Base-by-base conservation (phyloP, 345 rosid genomes). In the Ceriops decandra region DNA sequence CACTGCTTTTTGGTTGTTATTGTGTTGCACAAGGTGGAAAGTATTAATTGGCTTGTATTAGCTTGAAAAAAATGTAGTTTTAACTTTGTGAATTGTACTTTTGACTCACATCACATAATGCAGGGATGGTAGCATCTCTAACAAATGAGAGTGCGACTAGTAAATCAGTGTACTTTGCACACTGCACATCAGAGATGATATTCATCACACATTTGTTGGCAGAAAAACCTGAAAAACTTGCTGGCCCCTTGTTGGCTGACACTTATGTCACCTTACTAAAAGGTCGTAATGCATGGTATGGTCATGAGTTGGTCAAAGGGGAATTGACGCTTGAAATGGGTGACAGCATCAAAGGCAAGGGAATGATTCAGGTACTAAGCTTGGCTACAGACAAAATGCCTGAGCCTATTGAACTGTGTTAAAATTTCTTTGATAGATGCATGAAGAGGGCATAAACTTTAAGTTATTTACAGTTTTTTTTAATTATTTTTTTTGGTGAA, bases 211-310 rank as follows among this genome's bases (percentile, higher is more conserved):
- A 90, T 85, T 82, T 95, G 52, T 80, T 95, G 83, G 90, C 99
- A 5, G 89, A 95, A 81, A 86, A 89, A 69, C 99, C 99, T 11
- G 99, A 95, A 81, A 91, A 82, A 75, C 96, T 95, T 63, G 95
- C 97, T 72, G 99, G 97, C 72, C 97, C 99, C 57, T 79, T 95
- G 80, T 79, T 95, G 77, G 99, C 97, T 35, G 99, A 95, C 69
- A 95, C 99, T 32, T 95, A 91, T 9, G 97, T 95, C 52, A 95
- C 99, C 53, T 79, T 95, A 52, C 74, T 91, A 60, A 91, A 95
- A 78, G 99, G 96, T 77, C 96, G 97, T 60, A 95, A 91, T 70
- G 95, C 99, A 1, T 95, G 99, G 99, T 95, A 95, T 5, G 99
- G 99, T 32, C 97, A 91, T 72, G 80, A 85, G 85, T 78, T 95